These are phyloP conservation scores for Diaporthe nobilis DNA, from an alignment of 2,329 filamentous ascomycete genomes.

Conservation along the genomic window DNA sequence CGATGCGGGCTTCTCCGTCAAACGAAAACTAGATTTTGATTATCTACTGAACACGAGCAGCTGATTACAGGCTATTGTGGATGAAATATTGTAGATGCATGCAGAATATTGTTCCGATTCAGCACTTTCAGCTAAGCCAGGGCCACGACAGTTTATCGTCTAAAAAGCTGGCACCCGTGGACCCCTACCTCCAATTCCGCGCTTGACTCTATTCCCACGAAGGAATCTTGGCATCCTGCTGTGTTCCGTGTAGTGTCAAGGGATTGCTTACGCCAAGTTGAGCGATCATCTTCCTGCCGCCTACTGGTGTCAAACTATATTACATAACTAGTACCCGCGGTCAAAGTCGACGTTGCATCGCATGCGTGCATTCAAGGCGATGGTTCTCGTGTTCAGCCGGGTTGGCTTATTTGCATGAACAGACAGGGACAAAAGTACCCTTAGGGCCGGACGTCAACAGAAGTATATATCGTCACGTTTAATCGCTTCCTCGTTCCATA, in stretches of 20 bases:
- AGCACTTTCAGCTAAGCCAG: conserved; percentile 6
- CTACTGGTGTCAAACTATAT: background rate
- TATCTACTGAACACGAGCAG: background rate
- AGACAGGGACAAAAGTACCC: background rate
- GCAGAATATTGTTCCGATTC: background rate
- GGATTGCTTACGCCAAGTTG: conserved; percentile 24
- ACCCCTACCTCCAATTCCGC: background rate
- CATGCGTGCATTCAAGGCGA: background rate
- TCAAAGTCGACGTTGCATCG: background rate
- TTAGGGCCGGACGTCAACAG: background rate
- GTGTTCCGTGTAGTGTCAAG: background rate
- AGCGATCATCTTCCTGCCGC: background rate
- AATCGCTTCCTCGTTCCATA: background rate
- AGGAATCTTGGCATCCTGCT: conserved; percentile 9
- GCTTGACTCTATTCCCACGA: background rate
- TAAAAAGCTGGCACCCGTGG: background rate
- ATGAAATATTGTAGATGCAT: too few relatives aligned
- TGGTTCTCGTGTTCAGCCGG: conserved; percentile 15
- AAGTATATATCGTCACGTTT: background rate
- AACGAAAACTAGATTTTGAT: background rate
- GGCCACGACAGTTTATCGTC: too few relatives aligned
- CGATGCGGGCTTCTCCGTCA: background rate
- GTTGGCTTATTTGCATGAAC: background rate
- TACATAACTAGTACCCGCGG: conserved; percentile 2
- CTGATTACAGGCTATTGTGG: background rate